Conservation (phyloP, 1,139 yeast genomes). For the Pneumocystis carinii region DNA sequence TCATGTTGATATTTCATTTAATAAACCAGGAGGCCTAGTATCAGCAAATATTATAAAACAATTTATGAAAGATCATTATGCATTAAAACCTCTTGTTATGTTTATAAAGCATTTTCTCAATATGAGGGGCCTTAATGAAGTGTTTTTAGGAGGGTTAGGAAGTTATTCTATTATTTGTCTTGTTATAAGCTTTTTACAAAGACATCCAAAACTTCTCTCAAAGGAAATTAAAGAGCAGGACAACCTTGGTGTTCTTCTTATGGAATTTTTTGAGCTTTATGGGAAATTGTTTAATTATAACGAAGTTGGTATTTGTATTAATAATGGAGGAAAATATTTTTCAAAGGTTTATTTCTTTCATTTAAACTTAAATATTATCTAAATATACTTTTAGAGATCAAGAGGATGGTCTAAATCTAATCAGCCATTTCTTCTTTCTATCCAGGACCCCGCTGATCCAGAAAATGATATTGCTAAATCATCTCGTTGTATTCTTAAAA, state of each 20-base stretch:
- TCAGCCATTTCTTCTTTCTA: slow-evolving; percentile 52
- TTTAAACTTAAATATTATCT: slow-evolving; percentile 30
- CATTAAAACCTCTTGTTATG: slow-evolving; percentile 68
- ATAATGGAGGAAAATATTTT: slow-evolving; percentile 35
- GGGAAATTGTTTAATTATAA: slow-evolving; percentile 87
- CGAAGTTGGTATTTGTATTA: slow-evolving; percentile 47
- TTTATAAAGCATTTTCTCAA: slow-evolving; percentile 77
- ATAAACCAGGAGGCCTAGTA: slow-evolving; percentile 66
- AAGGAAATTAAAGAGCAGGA: slow-evolving; percentile 51
- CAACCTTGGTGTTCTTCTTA: slow-evolving; percentile 73
- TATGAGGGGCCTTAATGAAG: slow-evolving; percentile 68
- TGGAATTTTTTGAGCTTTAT: slow-evolving; percentile 89
- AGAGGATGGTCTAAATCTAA: slow-evolving; percentile 33
- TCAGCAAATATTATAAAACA: slow-evolving; percentile 68
- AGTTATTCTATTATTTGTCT: slow-evolving; percentile 85
- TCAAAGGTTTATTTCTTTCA: slow-evolving; percentile 30
- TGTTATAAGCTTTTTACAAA: slow-evolving; percentile 60
- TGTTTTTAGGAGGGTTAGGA: slow-evolving; percentile 93
- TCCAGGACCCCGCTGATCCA: slow-evolving; percentile 82
- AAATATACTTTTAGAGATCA: slow-evolving; percentile 16
- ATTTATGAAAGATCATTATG: slow-evolving; percentile 67
- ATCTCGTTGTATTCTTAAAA: slow-evolving; percentile 58
- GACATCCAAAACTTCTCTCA: slow-evolving; percentile 68
- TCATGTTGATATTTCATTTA: slow-evolving; percentile 85
- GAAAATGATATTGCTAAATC: slow-evolving; percentile 53